Base-by-base conservation (phyloP, 2,329 filamentous ascomycete species). In the Anisogramma anomala region DNA sequence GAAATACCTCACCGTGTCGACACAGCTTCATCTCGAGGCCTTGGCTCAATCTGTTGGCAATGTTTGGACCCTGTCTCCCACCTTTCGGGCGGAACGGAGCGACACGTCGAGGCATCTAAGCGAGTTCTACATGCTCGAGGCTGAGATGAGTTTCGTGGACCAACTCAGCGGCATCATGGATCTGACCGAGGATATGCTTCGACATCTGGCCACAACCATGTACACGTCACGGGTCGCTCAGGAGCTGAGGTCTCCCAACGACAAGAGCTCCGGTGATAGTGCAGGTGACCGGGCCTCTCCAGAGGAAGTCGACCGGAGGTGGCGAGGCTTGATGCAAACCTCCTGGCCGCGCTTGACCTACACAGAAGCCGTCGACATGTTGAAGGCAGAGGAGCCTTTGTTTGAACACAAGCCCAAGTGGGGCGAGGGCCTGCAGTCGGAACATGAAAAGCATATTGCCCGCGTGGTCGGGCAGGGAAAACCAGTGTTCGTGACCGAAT, bases 51-150 rank as follows among this genome's bases (percentile, higher is more conserved):
- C 88, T 15, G 72, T 95, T 22, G 85, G 85, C 28, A 85, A 83
- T 52, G 91, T 96, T 6, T 98, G 91, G 88, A 84, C 88, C 1
- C 65, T 98, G 9, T 91, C 88, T 4, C 91, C 91, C 3, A 93
- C 87, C 0, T 98, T 98, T 57, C 78, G 91, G 27, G 91, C 91
- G 3, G 91, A 95, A 60, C 80, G 79, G 56, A 95, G 87, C 61
- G 88, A 96, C 55, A 96, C 91, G 0, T 80, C 87, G 5, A 79
- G 91, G 20, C 91, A 98, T 62, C 68, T 98, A 47, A 94, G 86
- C 65, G 91, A 98, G 57, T 96, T 98, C 55, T 96, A 96, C 64
- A 96, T 98, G 91, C 74, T 98, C 2, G 91, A 98, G 62, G 88
- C 81, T 13, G 91, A 98, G 60, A 68, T 88, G 57, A 81, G 78